Percentiles rank a stretch among this genome's conserved stretches.
These are phyloP conservation scores for Effrenium voratum DNA, from an alignment of 73 alveolate species.

Conservation along the genomic window DNA sequence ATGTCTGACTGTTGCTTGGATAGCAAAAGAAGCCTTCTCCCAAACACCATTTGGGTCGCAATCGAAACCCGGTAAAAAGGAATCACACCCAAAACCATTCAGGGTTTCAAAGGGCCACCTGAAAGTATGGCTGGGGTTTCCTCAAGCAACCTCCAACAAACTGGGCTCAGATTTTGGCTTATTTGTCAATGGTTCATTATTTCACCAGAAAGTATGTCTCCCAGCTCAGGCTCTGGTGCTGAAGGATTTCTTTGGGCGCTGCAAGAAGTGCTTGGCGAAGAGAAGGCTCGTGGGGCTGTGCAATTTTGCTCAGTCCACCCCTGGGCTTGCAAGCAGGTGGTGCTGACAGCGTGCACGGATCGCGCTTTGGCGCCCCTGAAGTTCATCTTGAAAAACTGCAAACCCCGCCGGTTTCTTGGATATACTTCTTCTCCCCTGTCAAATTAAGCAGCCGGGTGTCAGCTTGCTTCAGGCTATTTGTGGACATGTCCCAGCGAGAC, in stretches of 20 bases:
- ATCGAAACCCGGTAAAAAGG: too few relatives aligned
- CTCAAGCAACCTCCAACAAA: too few relatives aligned
- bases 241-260: slow-evolving; percentile 8
- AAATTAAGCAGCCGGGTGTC: not conserved
- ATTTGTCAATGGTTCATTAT: too few relatives aligned
- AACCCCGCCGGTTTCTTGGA: not conserved
- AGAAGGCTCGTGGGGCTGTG: not conserved
- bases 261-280: not conserved
- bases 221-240: not conserved
- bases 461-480: not conserved
- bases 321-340: not conserved
- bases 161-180: too few relatives aligned
- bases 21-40: not conserved
- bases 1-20: not conserved
- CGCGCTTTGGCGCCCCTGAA: slow-evolving; percentile 43
- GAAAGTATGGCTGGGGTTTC: too few relatives aligned
- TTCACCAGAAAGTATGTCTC: too few relatives aligned
- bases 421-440: not conserved
- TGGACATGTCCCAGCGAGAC: slow-evolving; percentile 24
- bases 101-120: too few relatives aligned
- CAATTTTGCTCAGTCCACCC: not conserved
- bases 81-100: too few relatives aligned
- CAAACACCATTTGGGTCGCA: not conserved
- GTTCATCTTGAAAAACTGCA: not conserved
- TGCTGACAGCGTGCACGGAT: not conserved